Base-by-base conservation (phyloP, 2,329 filamentous ascomycete genomes). In the Thielaviopsis populi region DNA sequence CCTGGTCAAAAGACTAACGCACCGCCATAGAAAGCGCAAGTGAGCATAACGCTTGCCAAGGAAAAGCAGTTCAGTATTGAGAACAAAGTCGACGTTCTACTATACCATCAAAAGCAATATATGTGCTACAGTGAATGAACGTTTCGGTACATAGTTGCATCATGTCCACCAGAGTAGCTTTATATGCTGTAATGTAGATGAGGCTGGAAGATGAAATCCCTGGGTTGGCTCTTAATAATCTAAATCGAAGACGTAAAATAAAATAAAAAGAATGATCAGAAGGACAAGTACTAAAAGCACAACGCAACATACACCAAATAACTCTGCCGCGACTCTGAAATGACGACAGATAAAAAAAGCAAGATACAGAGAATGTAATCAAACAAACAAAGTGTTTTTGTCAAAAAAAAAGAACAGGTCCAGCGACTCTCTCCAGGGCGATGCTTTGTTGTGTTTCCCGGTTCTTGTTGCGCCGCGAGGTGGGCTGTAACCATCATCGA, bases 351-450 rank as follows among this genome's bases (percentile, higher is more conserved):
- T 19, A 61, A 50, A 17, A 53, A 41, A 6, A 62, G 33, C 22
- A 53, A 61, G 43, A 62, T 56, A n/a, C 24, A 56, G 50, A 11
- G 33, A 56, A 56, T 56, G 13, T n/a, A 37, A 33, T 7, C 50
- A 27, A 27, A 56, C 24, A 56, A 56, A 56, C 50, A 24, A 30
- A 13, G 50, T 33, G 24, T 56, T 33, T 33, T 56, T 56, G 33
- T 56, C 30, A 37, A 67, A 40, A 54, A 64, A 64, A 37, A 33
- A 62, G 43, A 62, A 53, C 19, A 42, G 58, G 33, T 30, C 6
- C 24, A 33, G 50, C n/a, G 8, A 33, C 17, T 15, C 2, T n/a
- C 30, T 33, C 13, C 27, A n/a, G 30, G 24, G 11, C 10, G 10
- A 7, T 33, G 10, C 24, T 56, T 56, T 46, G 15, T 43, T 56